Percentiles rank a stretch among this genome's conserved stretches.
These are phyloP conservation scores for Alternaria sp. DNA, from an alignment of 2,329 filamentous ascomycete species.

Conservation along the genomic window DNA sequence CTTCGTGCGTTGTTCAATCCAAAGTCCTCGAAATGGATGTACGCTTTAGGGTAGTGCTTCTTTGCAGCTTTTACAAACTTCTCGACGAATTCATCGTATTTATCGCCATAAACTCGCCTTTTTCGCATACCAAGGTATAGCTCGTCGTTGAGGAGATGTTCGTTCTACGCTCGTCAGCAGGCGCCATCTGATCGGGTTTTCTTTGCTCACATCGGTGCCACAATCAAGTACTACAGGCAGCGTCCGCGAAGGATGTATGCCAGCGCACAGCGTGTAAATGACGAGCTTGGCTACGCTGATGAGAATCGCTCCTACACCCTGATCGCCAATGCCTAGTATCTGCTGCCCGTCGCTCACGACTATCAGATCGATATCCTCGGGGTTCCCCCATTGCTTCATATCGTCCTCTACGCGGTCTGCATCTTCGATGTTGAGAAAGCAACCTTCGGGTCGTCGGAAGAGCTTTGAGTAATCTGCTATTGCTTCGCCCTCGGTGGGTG, in stretches of 20 bases:
- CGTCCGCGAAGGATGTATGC: slow-evolving; percentile 79
- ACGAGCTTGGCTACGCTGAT: slow-evolving; percentile 86
- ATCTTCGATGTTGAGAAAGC: slow-evolving; percentile 79
- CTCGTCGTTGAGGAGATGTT: slow-evolving; percentile 75
- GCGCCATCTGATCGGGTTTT: neutral
- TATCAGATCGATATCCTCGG: slow-evolving; percentile 85
- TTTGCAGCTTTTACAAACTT: slow-evolving; percentile 73
- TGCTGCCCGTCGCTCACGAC: slow-evolving; percentile 78
- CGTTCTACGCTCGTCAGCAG: slow-evolving; percentile 60
- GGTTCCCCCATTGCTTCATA: slow-evolving; percentile 71
- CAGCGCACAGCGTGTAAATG: slow-evolving; percentile 85
- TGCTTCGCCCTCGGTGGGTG: slow-evolving; percentile 87
- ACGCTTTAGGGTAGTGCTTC: slow-evolving; percentile 77
- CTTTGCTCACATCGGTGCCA: slow-evolving; percentile 70
- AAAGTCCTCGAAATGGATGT: slow-evolving; percentile 92
- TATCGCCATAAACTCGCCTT: slow-evolving; percentile 70
- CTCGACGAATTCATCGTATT: slow-evolving; percentile 81
- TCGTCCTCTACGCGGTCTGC: slow-evolving; percentile 70
- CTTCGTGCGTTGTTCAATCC: slow-evolving; percentile 78
- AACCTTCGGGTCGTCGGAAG: slow-evolving; percentile 81
- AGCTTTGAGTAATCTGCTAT: slow-evolving; percentile 83
- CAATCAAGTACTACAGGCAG: slow-evolving; percentile 85
- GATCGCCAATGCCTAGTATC: slow-evolving; percentile 88
- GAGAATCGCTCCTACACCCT: slow-evolving; percentile 83
- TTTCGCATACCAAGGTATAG: slow-evolving; percentile 80